Conservation (phyloP, 768 basidiomycete species). For the Suillus tomentosus region DNA sequence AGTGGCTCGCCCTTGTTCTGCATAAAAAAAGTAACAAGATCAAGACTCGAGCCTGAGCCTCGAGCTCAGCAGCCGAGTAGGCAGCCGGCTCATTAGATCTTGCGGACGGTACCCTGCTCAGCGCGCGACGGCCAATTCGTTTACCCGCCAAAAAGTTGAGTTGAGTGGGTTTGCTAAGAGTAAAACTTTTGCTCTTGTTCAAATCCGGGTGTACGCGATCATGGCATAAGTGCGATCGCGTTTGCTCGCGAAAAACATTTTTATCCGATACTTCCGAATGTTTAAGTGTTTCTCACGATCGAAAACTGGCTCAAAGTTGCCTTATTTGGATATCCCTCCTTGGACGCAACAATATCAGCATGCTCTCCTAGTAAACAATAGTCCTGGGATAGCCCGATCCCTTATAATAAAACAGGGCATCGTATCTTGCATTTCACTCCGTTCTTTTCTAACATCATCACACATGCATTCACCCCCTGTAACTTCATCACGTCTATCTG, state of each 20-base stretch:
- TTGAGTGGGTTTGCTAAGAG: background rate
- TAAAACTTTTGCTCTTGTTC: background rate
- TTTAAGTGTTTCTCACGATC: background rate
- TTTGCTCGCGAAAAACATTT: background rate
- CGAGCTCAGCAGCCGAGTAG: too few relatives aligned
- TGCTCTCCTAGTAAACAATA: constrained; percentile 32
- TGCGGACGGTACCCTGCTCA: background rate
- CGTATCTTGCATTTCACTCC: constrained; percentile 19
- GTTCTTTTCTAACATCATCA: background rate
- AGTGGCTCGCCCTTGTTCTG: background rate
- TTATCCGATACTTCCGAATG: constrained; percentile 2
- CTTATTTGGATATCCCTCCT: background rate
- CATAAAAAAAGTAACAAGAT: background rate
- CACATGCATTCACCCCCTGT: constrained; percentile 8
- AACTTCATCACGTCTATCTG: constrained; percentile 10
- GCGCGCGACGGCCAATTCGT: background rate
- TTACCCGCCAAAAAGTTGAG: background rate
- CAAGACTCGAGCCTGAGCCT: background rate
- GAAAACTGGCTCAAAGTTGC: constrained; percentile 4
- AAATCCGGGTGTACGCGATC: background rate
- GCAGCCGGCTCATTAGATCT: too few relatives aligned
- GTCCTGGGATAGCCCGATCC: constrained; percentile 20
- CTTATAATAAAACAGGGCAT: constrained; percentile 35
- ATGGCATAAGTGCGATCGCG: background rate
- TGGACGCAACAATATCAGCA: constrained; percentile 14